Evolutionary conservation across 345 rosid species (phyloP).

Genomic region (Euclidium syriacum): DNA sequence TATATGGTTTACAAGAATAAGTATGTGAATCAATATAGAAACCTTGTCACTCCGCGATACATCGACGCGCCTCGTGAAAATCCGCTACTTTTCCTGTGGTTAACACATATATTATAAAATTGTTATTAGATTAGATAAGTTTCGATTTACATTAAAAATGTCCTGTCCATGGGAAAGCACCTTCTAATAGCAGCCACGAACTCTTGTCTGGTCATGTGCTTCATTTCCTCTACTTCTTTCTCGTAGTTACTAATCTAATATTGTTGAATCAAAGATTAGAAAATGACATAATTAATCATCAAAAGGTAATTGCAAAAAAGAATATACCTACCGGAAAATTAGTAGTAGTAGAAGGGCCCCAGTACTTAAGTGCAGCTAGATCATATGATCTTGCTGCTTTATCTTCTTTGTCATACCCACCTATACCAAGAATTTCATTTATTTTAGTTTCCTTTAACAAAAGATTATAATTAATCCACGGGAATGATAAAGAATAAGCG

Average conservation of each 20-base stretch:
- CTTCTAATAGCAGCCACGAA: conserved; percentile 96
- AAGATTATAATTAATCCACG: background rate
- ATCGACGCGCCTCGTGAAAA: conserved; percentile 98
- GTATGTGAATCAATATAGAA: background rate
- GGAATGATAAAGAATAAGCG: background rate
- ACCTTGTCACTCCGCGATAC: conserved; percentile 99
- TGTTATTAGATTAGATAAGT: background rate
- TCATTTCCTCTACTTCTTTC: conserved; percentile 97
- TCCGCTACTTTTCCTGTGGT: conserved; percentile 90
- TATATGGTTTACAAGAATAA: background rate
- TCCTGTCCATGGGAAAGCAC: conserved; percentile 31
- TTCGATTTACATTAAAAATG: background rate
- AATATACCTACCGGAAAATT: conserved; percentile 68
- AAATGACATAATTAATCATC: background rate
- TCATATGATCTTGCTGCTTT: conserved; percentile 99
- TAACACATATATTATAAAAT: background rate
- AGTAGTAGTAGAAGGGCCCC: conserved; percentile 97
- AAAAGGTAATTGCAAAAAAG: background rate
- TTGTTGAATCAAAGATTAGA: background rate
- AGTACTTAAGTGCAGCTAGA: conserved; percentile 90
- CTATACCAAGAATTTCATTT: conserved; percentile 28
- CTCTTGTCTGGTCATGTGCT: conserved; percentile 97
- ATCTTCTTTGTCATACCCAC: conserved; percentile 99
- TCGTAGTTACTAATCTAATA: conserved; percentile 87
- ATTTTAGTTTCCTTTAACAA: background rate